These are phyloP conservation scores for Fragaria nilgerrensis DNA, from an alignment of 306 rosid species.

Conservation along the genomic window DNA sequence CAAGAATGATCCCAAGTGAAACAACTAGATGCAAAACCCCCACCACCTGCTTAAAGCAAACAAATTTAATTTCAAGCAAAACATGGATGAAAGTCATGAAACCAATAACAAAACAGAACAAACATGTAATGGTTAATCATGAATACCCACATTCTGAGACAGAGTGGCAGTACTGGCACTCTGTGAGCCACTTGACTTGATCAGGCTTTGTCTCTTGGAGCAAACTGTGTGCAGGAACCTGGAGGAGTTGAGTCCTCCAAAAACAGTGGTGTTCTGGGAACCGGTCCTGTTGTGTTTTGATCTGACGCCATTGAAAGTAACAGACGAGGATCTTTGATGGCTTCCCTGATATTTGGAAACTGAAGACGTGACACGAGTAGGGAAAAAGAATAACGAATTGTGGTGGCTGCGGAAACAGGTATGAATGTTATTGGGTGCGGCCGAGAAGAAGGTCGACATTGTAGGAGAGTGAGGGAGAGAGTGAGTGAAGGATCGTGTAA, in stretches of 20 bases:
- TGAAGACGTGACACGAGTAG: constrained; percentile 1
- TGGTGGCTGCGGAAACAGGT: constrained; percentile 31
- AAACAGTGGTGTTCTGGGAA: constrained; percentile 2
- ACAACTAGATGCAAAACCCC: constrained; percentile 56
- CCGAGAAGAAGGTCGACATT: constrained; percentile 51
- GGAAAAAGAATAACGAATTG: constrained; percentile 15
- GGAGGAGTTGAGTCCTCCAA: constrained; percentile 23
- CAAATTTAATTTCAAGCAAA: background rate
- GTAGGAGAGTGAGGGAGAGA: constrained; percentile 12
- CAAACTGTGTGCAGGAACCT: constrained; percentile 36
- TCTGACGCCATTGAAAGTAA: constrained; percentile 33
- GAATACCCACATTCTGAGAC: constrained; percentile 33
- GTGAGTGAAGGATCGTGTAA: background rate
- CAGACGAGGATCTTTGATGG: constrained; percentile 20
- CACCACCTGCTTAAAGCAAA: constrained; percentile 41
- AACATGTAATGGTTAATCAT: background rate
- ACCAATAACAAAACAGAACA: background rate
- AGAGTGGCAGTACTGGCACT: constrained; percentile 47
- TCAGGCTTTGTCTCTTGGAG: constrained; percentile 24
- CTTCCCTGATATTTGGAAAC: constrained; percentile 2
- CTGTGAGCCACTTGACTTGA: constrained; percentile 46
- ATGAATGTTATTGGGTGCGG: constrained; percentile 22
- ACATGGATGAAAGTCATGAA: background rate
- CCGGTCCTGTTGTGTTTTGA: constrained; percentile 8
- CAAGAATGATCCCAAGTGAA: constrained; percentile 71